Conservation (phyloP, 2,329 filamentous ascomycete genomes). For the Penicillium decumbens region DNA sequence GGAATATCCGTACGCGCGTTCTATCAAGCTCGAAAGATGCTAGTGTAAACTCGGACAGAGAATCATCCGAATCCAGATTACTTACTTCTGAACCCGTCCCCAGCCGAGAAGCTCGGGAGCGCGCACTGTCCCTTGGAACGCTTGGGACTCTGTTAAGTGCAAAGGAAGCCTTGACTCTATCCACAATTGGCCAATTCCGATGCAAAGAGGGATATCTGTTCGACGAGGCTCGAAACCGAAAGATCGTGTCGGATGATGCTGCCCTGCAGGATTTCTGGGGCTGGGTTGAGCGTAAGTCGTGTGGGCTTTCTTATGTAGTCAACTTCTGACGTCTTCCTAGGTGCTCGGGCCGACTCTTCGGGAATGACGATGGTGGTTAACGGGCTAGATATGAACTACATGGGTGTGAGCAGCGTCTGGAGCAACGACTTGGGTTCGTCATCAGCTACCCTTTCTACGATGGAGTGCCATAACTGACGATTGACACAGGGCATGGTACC, state of each 20-base stretch:
- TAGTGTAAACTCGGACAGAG: conserved; percentile 4
- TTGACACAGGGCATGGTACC: conserved; percentile 29
- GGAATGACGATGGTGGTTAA: conserved; percentile 53
- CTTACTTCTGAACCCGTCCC: conserved; percentile 25
- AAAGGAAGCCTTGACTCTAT: conserved; percentile 39
- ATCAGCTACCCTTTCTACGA: not conserved
- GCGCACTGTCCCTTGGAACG: conserved; percentile 29
- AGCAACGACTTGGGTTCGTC: conserved; percentile 50
- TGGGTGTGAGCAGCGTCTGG: conserved; percentile 58
- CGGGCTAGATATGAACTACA: conserved; percentile 56
- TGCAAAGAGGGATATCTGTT: conserved; percentile 54
- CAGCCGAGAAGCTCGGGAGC: conserved; percentile 39
- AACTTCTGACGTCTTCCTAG: conserved; percentile 18
- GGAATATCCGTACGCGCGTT: conserved; percentile 27
- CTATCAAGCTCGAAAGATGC: conserved; percentile 15
- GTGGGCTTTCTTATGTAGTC: not conserved
- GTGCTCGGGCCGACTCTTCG: conserved; percentile 37
- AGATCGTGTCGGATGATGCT: conserved; percentile 53
- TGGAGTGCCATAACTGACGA: conserved; percentile 5
- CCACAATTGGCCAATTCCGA: conserved; percentile 43
- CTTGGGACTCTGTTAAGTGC: conserved; percentile 29
- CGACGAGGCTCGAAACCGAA: conserved; percentile 52
- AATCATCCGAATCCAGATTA: conserved; percentile 4
- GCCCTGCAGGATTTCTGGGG: conserved; percentile 57
- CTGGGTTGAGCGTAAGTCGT: conserved; percentile 49